phyloP scores from a whole-genome alignment of 108 stramenopile genomes.

The Pseudonitzschia pungens region DNA sequence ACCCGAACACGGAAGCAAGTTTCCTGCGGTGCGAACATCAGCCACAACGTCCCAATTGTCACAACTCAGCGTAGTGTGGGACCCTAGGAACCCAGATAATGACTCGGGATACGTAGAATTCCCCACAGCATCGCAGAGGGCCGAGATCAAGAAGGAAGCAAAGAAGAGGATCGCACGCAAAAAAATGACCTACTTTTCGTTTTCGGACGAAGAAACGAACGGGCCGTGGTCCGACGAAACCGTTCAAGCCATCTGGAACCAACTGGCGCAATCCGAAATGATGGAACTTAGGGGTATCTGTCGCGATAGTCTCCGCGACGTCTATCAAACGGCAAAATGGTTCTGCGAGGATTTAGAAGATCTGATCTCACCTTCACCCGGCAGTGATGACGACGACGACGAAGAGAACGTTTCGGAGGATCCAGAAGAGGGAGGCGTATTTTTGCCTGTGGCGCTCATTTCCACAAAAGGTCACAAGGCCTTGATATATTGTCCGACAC shows the following conservation, averaged over 20 bases:
- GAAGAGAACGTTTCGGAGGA: background rate
- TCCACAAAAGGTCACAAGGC: conserved; percentile 29
- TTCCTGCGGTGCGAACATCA: background rate
- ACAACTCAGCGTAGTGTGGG: conserved; percentile 6
- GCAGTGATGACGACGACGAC: conserved; percentile 1
- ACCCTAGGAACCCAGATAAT: conserved; percentile 13
- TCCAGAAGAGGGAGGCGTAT: background rate
- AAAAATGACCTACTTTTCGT: conserved; percentile 25
- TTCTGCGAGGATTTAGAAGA: conserved; percentile 35
- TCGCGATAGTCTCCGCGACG: conserved; percentile 19
- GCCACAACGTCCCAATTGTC: background rate
- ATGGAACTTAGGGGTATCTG: conserved; percentile 41
- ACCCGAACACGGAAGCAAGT: background rate
- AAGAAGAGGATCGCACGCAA: conserved; percentile 39
- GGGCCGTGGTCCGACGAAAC: conserved; percentile 39
- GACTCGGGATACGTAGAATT: conserved; percentile 27
- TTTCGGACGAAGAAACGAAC: conserved; percentile 32
- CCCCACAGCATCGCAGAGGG: conserved; percentile 42
- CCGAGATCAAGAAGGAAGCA: conserved; percentile 42
- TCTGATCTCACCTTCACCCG: background rate
- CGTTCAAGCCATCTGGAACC: conserved; percentile 14
- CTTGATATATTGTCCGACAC: conserved; percentile 33
- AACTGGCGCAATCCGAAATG: conserved; percentile 39
- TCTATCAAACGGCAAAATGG: conserved; percentile 16
- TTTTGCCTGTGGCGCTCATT: conserved; percentile 31